A percentile compares a stretch with the other conserved stretches of the same genome.
Conservation (phyloP, 1,284 basidiomycete genomes). For the Ceratobasidium sp. region DNA sequence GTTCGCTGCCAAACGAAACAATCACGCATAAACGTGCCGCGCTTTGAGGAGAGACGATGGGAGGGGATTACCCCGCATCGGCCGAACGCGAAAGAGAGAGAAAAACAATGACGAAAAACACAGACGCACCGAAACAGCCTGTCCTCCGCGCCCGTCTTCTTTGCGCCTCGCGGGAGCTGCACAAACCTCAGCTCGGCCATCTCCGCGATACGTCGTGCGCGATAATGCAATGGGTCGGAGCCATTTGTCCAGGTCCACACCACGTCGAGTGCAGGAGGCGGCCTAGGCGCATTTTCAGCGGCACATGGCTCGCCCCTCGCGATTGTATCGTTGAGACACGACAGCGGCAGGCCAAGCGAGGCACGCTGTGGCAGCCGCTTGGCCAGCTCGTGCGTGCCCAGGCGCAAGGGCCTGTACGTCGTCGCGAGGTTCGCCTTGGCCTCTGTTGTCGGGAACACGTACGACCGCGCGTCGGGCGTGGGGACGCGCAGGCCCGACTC, state of each 20-base stretch:
- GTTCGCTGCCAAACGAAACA: conserved; percentile 39
- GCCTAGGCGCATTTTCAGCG: background rate
- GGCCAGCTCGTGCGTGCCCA: background rate
- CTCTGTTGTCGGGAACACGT: conserved; percentile 15
- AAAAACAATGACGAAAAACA: background rate
- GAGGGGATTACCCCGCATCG: background rate
- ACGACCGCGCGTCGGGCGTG: background rate
- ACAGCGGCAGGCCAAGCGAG: conserved; percentile 12
- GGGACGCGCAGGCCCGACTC: conserved; percentile 7
- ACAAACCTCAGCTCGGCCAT: conserved; percentile 38
- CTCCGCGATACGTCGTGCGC: conserved; percentile 30
- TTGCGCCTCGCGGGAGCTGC: conserved; percentile 33
- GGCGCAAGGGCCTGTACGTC: conserved; percentile 21
- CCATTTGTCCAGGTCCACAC: conserved; percentile 49
- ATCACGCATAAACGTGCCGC: background rate
- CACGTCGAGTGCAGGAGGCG: conserved; percentile 44
- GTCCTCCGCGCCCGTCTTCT: conserved; percentile 40
- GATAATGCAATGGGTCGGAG: conserved; percentile 46
- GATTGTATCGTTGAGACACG: conserved; percentile 14
- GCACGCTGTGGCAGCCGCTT: conserved; percentile 6
- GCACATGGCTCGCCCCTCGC: conserved; percentile 16
- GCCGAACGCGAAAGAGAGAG: background rate
- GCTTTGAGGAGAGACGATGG: background rate
- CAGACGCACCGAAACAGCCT: conserved; percentile 35
- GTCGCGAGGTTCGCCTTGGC: conserved; percentile 15